Percentiles rank a stretch among this genome's conserved stretches.
Evolutionary conservation across 1,284 basidiomycete genomes (phyloP).

Genomic region (Ceratobasidium papillatum): DNA sequence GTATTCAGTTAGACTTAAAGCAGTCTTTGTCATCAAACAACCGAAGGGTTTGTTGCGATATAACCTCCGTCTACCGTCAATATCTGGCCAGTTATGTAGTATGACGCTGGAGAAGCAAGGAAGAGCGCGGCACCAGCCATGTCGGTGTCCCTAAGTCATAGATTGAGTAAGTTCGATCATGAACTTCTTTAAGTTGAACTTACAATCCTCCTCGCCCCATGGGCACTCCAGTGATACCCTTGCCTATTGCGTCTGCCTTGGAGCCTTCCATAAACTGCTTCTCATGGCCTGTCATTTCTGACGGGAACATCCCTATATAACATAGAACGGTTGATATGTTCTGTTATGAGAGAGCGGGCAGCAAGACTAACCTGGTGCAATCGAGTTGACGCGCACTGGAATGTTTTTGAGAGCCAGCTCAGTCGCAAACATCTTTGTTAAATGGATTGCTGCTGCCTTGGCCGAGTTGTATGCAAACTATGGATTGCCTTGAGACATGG

Average conservation of each 20-base stretch:
- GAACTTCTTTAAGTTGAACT: background rate
- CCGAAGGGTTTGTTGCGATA: constrained; percentile 71
- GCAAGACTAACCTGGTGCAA: background rate
- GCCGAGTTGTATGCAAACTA: constrained; percentile 82
- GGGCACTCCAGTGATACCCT: constrained; percentile 21
- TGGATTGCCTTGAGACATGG: background rate
- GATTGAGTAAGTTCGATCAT: background rate
- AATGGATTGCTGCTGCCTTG: constrained; percentile 76
- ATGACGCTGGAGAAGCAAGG: constrained; percentile 72
- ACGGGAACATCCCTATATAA: constrained; percentile 57
- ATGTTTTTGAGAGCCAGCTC: constrained; percentile 2
- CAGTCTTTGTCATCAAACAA: background rate
- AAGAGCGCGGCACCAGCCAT: constrained; percentile 78
- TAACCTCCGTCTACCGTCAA: constrained; percentile 77
- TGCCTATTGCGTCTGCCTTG: constrained; percentile 6
- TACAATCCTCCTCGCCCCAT: constrained; percentile 20
- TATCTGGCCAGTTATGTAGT: constrained; percentile 77
- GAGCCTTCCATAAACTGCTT: background rate
- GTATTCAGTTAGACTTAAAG: too few species aligned
- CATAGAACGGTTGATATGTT: background rate
- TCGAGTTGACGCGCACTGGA: constrained; percentile 8
- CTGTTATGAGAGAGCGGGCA: constrained; percentile 53
- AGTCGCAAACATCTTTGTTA: constrained; percentile 52
- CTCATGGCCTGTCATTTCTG: constrained; percentile 70
- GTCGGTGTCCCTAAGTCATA: constrained; percentile 64